Evolutionary conservation across 176 grass and related monocot species (phyloP), one percentile per base, ranked within the genome.

Genomic region (Carex pumila): DNA sequence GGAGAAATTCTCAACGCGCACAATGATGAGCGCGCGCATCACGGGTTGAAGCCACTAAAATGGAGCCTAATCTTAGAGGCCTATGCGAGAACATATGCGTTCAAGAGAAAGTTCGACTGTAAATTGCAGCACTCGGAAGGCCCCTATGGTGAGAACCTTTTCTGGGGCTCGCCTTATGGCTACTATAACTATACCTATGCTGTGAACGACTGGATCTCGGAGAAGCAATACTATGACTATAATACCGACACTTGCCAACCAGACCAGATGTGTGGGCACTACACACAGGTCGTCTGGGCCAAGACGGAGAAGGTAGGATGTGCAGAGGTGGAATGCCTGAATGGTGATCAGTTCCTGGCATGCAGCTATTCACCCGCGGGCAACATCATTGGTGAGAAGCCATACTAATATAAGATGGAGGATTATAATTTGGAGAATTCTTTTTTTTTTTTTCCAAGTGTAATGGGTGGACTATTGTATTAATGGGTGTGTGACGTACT

Each of bases 61-160:
- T 89, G 88, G 88, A 68, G 82, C 45, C 3, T 54, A 4, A 8
- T 67, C 12, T 15, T 86, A 22, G 47, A 81, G 50, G 59, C 84
- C 15, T 89, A 89, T 49, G 88, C 88, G 0, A 85, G 2, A 0
- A 37, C 61, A 30, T 84, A 89, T 52, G 12, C 83, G 5, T 7
- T 55, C 30, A 57, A 41, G 59, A 31, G 88, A 15, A 12, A 41
- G 6, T 0, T 2, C 11, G 89, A 91, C 37, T 91, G 89, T 77
- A 6, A 21, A 9, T 50, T 88, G 37, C 18, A 50, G 54, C 86
- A 91, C 86, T 91, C 86, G 6, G 1, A 74, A 8, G 86, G 86
- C 2, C 75, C 81, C 14, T 91, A 85, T 37, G 86, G 86, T 0
- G 86, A 91, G 78, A 91, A 91, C 68, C 57, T 91, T 21, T 91